These are phyloP conservation scores for Arthrobotrys megalospora DNA, from an alignment of 2,329 filamentous ascomycete species.

Conservation along the genomic window DNA sequence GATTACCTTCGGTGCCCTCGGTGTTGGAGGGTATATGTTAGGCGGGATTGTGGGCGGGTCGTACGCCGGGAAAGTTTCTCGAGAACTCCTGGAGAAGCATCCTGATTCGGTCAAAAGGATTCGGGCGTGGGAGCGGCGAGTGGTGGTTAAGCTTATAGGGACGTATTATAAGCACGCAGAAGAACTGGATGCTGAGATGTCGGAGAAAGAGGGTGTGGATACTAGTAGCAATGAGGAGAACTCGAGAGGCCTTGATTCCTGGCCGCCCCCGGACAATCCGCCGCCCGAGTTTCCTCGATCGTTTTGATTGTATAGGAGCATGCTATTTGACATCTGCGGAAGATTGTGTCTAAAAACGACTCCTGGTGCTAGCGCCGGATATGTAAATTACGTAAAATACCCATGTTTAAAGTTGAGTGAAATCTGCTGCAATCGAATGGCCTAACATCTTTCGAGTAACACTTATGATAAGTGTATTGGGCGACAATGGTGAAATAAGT, in stretches of 20 bases:
- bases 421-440: too few species aligned
- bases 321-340: background rate
- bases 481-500: too few species aligned
- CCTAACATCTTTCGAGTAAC: too few species aligned
- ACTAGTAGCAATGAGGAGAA: background rate
- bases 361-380: background rate
- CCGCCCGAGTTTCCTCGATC: slow-evolving; percentile 21
- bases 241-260: slow-evolving; percentile 5
- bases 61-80: background rate
- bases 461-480: too few species aligned
- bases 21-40: background rate
- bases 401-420: too few species aligned
- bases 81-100: background rate
- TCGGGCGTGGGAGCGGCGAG: background rate
- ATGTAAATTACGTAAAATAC: slow-evolving; percentile 2
- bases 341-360: background rate
- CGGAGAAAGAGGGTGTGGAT: slow-evolving; percentile 1
- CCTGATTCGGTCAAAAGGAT: slow-evolving; percentile 19
- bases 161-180: background rate
- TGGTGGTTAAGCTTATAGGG: background rate
- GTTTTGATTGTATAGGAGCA: background rate
- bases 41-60: background rate
- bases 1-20: slow-evolving; percentile 4
- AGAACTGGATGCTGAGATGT: slow-evolving; percentile 17
- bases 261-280: slow-evolving; percentile 10